These are phyloP conservation scores for Zymoseptoria ardabiliae DNA, from an alignment of 2,329 filamentous ascomycete genomes.

Conservation along the genomic window DNA sequence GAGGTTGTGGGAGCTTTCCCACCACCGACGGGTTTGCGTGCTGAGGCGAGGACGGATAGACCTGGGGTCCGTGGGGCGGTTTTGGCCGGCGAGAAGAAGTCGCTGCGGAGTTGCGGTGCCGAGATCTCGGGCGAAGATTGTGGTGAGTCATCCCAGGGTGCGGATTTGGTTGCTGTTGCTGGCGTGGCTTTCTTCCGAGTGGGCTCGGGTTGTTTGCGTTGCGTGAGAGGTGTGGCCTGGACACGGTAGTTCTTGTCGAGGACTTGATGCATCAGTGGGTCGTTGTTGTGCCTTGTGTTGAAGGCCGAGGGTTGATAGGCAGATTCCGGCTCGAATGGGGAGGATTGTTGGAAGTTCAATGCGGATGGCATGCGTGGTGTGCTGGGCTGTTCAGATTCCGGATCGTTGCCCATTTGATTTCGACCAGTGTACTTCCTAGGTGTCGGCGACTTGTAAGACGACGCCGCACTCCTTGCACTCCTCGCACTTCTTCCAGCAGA, in stretches of 20 bases:
- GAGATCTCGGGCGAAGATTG: constrained; percentile 59
- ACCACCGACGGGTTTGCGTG: constrained; percentile 22
- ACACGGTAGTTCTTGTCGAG: constrained; percentile 93
- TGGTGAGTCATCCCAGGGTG: constrained; percentile 39
- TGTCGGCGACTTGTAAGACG: constrained; percentile 26
- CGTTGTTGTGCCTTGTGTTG: constrained; percentile 41
- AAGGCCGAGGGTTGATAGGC: constrained; percentile 31
- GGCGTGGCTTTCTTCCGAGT: constrained; percentile 28
- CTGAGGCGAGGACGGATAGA: constrained; percentile 58
- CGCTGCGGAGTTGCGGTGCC: constrained; percentile 73
- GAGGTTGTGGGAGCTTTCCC: constrained; percentile 23
- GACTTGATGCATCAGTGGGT: constrained; percentile 80
- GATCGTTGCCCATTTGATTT: constrained; percentile 20
- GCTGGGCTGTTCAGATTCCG: constrained; percentile 22
- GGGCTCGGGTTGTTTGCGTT: constrained; percentile 19
- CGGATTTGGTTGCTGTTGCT: constrained; percentile 29
- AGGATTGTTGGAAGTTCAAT: constrained; percentile 33
- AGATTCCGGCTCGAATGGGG: constrained; percentile 44
- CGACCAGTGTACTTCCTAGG: constrained; percentile 37
- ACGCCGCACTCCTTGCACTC: constrained; percentile 9
- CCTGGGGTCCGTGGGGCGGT: constrained; percentile 63
- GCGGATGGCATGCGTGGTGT: constrained; percentile 22
- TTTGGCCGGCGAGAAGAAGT: constrained; percentile 56
- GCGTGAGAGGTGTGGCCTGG: constrained; percentile 72
- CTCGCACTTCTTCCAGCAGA: not conserved